Base-by-base conservation (phyloP, 2,329 filamentous ascomycete species). In the Pseudomassariella vexata region DNA sequence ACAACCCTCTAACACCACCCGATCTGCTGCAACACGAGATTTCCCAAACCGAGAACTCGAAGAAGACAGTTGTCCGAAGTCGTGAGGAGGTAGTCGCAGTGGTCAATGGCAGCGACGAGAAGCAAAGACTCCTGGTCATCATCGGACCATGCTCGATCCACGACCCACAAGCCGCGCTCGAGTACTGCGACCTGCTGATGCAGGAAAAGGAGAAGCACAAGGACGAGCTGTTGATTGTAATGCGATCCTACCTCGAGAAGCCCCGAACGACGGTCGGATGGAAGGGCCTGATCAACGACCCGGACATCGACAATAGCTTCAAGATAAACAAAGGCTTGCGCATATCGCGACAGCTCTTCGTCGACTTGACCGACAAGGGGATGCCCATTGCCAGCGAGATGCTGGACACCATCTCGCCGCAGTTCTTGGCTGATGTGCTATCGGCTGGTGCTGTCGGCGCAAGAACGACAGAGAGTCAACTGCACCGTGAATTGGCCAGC, bases 271-370 rank as follows among this genome's bases (percentile, higher is more conserved):
- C 92, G 0, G 87, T 98, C 18, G 92, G 92, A 47, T 98, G 92
- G 92, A 98, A 98, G 70, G 92, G 92, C 30, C 69, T 98, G 49
- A 94, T 98, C 68, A 96, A 98, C 59, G 92, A 98, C 63, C 92
- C 92, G 2, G 90, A 96, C 54, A 94, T 98, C 55, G 89, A 96
- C 62, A 90, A 95, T 60, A 92, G 84, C 62, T 96, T 95, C 82
- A 81, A 95, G 66, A 96, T 98, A 68, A 96, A 96, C 73, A 96
- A 96, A 72, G 92, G 92, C 14, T 65, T 98, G 52, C 79, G 85
- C 30, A 70, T 88, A 34, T 85, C 87, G 35, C 76, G 92, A 47
- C 82, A 96, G 62, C 74, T 98, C 56, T 96, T 95, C 62, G 82
- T 94, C 41, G 88, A 96, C 57, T 69, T 98, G 47, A 96, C 90